Percentiles rank a stretch among this genome's conserved stretches.
Conservation (phyloP, 805 yeast species). For the Wickerhamomyces kurtzmanii region DNA sequence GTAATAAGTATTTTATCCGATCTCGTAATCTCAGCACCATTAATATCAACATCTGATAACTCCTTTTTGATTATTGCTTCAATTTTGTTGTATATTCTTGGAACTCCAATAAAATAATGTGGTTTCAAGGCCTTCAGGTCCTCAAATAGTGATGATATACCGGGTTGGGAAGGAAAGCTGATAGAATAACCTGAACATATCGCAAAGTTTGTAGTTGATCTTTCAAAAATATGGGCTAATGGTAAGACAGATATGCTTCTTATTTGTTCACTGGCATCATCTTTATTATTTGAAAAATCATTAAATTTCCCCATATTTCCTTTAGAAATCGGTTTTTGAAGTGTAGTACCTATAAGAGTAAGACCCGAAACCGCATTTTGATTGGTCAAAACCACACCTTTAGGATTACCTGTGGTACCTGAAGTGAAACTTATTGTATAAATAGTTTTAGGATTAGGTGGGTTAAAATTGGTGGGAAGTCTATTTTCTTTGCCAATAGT, state of each 20-base stretch:
- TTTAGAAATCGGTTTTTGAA: slow-evolving; percentile 11
- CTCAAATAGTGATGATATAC: slow-evolving; percentile 39
- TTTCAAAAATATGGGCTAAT: slow-evolving; percentile 48
- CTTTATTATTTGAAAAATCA: slow-evolving; percentile 7
- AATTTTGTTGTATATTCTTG: slow-evolving; percentile 50
- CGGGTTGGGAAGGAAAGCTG: slow-evolving; percentile 40
- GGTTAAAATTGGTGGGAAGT: slow-evolving; percentile 22
- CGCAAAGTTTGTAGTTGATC: slow-evolving; percentile 28
- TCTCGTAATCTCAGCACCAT: slow-evolving; percentile 1
- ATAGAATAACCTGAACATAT: slow-evolving; percentile 34
- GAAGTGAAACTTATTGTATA: slow-evolving; percentile 66
- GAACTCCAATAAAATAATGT: slow-evolving; percentile 41
- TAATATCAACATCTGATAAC: too few species aligned
- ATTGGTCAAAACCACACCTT: slow-evolving; percentile 56
- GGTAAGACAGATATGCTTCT: slow-evolving; percentile 36
- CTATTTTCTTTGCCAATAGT: slow-evolving; percentile 33
- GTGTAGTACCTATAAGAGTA: slow-evolving; percentile 23
- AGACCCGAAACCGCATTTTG: slow-evolving; percentile 38
- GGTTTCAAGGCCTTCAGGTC: slow-evolving; percentile 48
- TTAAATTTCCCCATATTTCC: slow-evolving; percentile 6
- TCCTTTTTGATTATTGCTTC: slow-evolving; percentile 42
- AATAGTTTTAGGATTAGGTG: slow-evolving; percentile 39
- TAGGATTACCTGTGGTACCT: slow-evolving; percentile 69
- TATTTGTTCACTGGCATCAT: slow-evolving; percentile 17
- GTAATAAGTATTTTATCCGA: slow-evolving; percentile 15